phyloP scores from a whole-genome alignment of 371 early-diverging fungal genomes.

The Mucor racemosus region DNA sequence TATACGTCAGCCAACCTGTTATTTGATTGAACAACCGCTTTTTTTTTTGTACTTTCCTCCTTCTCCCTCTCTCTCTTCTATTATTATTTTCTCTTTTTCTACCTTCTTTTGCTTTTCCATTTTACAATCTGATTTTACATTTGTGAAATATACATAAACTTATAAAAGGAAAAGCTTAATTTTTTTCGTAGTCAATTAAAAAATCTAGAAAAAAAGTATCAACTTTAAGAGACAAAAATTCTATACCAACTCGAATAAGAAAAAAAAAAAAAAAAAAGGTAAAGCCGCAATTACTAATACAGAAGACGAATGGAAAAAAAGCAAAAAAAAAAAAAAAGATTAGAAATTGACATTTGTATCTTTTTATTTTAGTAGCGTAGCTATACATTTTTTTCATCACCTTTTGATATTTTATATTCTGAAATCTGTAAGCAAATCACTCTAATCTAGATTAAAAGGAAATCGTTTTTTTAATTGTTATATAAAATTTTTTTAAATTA shows the following conservation, averaged over 20 bases:
- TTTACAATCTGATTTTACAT: background rate
- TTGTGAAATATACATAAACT: background rate
- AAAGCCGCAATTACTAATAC: slow-evolving; percentile 4
- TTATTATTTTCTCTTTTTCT: slow-evolving; percentile 7
- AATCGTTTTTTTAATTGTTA: background rate
- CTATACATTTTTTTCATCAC: background rate
- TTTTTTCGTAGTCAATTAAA: background rate
- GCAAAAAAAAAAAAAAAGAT: background rate
- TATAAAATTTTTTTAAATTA: slow-evolving; percentile 5
- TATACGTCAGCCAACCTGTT: slow-evolving; percentile 11
- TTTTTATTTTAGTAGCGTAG: background rate
- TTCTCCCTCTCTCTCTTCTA: background rate
- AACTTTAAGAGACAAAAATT: background rate
- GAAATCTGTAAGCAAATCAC: slow-evolving; percentile 6
- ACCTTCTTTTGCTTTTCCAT: background rate
- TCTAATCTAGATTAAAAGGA: background rate
- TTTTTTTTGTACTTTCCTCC: slow-evolving; percentile 13
- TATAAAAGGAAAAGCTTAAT: slow-evolving; percentile 1
- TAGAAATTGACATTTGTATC: background rate
- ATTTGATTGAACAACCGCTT: slow-evolving; percentile 11
- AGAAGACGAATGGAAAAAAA: background rate
- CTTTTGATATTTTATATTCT: background rate
- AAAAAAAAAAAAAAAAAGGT: background rate
- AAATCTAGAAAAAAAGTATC: background rate
- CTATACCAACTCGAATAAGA: too few species aligned